Conservation (phyloP, 2,329 filamentous ascomycete species). For the Apiospora koreana region DNA sequence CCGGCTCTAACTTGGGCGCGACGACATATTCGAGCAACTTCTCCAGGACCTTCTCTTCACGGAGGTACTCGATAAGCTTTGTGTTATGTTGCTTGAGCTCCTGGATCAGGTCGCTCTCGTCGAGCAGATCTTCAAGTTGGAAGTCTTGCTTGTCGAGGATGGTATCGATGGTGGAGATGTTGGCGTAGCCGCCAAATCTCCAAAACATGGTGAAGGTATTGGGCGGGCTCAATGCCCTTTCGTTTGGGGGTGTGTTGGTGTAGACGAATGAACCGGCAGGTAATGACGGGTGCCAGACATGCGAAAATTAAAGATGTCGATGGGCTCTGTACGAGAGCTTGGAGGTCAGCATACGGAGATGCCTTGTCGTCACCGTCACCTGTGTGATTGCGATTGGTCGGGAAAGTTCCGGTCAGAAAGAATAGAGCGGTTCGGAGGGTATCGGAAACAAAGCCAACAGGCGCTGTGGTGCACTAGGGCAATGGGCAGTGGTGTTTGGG, state of each 20-base stretch:
- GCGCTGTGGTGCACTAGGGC: neutral
- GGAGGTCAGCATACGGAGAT: conserved; percentile 9
- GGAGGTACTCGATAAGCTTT: conserved; percentile 93
- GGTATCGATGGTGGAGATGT: conserved; percentile 93
- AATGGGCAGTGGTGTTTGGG: neutral
- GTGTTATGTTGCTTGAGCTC: conserved; percentile 98
- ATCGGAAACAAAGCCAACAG: conserved; percentile 1
- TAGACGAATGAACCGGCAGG: neutral
- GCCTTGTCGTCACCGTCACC: conserved; percentile 10
- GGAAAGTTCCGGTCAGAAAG: neutral
- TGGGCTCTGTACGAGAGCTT: neutral
- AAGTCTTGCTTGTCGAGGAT: conserved; percentile 97
- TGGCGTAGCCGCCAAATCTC: conserved; percentile 98
- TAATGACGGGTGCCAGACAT: conserved; percentile 1
- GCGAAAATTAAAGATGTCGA: neutral
- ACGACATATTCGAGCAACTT: conserved; percentile 89
- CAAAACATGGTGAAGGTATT: conserved; percentile 82
- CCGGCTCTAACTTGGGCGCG: conserved; percentile 67
- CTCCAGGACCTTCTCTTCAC: conserved; percentile 82
- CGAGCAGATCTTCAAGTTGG: conserved; percentile 90
- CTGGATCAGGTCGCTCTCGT: conserved; percentile 94
- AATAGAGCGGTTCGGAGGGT: neutral
- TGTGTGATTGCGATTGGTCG: neutral
- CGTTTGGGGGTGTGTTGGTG: neutral
- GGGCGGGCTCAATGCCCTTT: conserved; percentile 11